Percentiles rank a stretch among this genome's conserved stretches.
Conservation (phyloP, 768 basidiomycete species). For the Pleurotus giganteus region DNA sequence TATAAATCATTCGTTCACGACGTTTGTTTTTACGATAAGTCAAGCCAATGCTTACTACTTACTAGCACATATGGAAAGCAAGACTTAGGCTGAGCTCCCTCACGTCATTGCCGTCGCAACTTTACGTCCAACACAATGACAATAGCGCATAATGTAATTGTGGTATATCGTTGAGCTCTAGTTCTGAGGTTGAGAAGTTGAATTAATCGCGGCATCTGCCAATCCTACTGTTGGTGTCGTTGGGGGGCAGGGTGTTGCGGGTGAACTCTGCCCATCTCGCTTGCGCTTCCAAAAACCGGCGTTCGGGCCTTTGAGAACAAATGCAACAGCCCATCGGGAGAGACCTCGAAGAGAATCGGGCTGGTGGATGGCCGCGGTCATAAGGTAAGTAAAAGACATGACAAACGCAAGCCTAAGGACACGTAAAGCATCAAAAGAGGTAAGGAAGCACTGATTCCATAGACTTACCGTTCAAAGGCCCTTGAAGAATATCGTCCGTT, state of each 20-base stretch:
- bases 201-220: background rate
- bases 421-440: constrained; percentile 4
- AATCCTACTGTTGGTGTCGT: constrained; percentile 12
- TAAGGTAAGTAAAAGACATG: constrained; percentile 60
- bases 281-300: constrained; percentile 51
- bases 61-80: too few relatives aligned
- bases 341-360: constrained; percentile 70
- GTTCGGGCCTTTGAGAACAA: constrained; percentile 61
- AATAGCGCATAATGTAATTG: background rate
- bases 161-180: too few relatives aligned
- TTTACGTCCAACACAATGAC: too few relatives aligned
- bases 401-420: constrained; percentile 52
- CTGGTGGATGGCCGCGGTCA: constrained; percentile 61
- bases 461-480: constrained; percentile 53
- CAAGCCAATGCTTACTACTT: too few relatives aligned
- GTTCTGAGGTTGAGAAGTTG: too few relatives aligned
- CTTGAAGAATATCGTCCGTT: constrained; percentile 41
- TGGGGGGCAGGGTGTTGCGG: constrained; percentile 25
- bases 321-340: constrained; percentile 68
- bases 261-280: constrained; percentile 28
- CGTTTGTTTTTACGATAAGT: too few relatives aligned
- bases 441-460: background rate
- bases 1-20: background rate
- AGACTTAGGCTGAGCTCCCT: too few relatives aligned
- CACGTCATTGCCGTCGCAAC: too few relatives aligned